Conservation (phyloP, 352 stramenopile species). For the Globisporangium splendens region DNA sequence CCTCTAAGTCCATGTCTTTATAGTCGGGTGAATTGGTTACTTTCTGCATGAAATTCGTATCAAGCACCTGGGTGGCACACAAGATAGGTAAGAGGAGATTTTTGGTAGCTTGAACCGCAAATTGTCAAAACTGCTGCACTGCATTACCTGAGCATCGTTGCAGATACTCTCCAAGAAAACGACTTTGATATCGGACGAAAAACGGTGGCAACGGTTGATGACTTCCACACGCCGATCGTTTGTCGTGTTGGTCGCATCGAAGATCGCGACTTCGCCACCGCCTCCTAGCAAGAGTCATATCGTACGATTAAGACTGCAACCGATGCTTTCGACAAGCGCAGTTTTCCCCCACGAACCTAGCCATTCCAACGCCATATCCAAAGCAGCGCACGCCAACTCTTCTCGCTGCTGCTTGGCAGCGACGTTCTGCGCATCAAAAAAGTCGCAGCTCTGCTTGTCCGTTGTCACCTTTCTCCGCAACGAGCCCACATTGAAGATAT, state of each 20-base stretch:
- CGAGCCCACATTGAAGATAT: constrained; percentile 91
- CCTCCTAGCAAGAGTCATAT: constrained; percentile 10
- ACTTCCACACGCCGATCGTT: constrained; percentile 27
- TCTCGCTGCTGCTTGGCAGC: constrained; percentile 55
- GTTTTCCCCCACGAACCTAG: constrained; percentile 17
- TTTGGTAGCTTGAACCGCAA: no score
- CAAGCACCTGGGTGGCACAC: constrained; percentile 27
- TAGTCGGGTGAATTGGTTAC: constrained; percentile 58
- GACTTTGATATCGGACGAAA: constrained; percentile 32
- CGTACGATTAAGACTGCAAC: no score
- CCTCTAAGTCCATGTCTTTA: constrained; percentile 39
- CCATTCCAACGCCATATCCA: constrained; percentile 38
- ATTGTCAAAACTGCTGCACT: neutral
- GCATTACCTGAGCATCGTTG: constrained; percentile 40
- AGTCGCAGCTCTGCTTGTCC: constrained; percentile 54
- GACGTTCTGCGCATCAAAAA: constrained; percentile 83
- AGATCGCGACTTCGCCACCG: constrained; percentile 63
- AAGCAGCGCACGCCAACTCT: constrained; percentile 56
- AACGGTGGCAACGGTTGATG: constrained; percentile 17
- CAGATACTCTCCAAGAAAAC: constrained; percentile 88
- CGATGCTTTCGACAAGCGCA: neutral
- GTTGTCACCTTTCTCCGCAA: constrained; percentile 78
- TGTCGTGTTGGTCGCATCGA: constrained; percentile 78
- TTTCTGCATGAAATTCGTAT: constrained; percentile 52
- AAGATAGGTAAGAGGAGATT: neutral